Conservation (phyloP, 768 basidiomycete species). For the Boletus sp. region DNA sequence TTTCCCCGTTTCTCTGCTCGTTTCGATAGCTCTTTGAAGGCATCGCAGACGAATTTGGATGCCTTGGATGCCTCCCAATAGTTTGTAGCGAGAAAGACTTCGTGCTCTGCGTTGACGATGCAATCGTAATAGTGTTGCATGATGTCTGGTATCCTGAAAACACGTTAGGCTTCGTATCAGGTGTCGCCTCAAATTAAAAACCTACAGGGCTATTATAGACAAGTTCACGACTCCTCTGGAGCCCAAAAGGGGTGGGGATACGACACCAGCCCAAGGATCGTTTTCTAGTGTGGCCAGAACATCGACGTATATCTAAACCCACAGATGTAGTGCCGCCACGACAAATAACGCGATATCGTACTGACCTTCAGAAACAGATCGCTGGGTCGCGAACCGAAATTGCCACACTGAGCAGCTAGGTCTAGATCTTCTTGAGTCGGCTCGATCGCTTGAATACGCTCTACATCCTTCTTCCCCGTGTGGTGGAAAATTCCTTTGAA, state of each 20-base stretch:
- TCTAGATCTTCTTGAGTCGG: conserved; percentile 44
- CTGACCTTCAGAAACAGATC: conserved; percentile 61
- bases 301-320: conserved; percentile 55
- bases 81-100: conserved; percentile 69
- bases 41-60: conserved; percentile 49
- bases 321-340: background rate
- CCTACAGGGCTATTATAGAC: conserved; percentile 56
- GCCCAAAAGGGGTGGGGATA: conserved; percentile 63
- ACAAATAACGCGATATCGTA: background rate
- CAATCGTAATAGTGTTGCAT: conserved; percentile 66
- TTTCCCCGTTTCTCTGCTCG: conserved; percentile 43
- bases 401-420: conserved; percentile 45
- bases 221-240: conserved; percentile 62
- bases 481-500: conserved; percentile 21
- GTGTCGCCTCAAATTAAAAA: background rate
- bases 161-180: conserved; percentile 8
- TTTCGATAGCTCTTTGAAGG: conserved; percentile 50
- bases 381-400: conserved; percentile 52
- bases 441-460: conserved; percentile 21
- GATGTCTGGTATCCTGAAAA: conserved; percentile 61
- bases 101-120: conserved; percentile 59
- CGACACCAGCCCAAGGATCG: conserved; percentile 54
- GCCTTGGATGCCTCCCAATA: conserved; percentile 55
- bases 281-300: conserved; percentile 56
- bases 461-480: conserved; percentile 16